These are phyloP conservation scores for Aureobasidium sp. DNA, from an alignment of 2,329 filamentous ascomycete genomes.

Conservation along the genomic window DNA sequence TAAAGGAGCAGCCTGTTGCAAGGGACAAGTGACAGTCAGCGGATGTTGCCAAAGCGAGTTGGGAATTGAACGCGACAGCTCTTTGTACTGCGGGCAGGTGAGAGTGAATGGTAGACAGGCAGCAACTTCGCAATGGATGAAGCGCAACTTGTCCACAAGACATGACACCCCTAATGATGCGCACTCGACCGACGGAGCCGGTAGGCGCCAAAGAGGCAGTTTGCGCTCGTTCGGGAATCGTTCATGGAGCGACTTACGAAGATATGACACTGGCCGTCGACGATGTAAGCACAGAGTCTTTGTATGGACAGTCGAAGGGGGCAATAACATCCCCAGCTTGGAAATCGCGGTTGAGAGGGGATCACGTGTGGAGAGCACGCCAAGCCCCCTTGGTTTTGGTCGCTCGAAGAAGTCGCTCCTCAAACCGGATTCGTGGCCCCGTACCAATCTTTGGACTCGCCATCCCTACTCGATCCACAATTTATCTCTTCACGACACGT, in stretches of 20 bases:
- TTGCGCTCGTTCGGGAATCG: not conserved
- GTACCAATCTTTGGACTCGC: not conserved
- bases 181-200: not conserved
- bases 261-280: constrained; percentile 14
- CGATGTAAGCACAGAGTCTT: constrained; percentile 3
- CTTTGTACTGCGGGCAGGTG: not conserved
- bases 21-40: not conserved
- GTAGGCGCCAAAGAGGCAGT: not conserved
- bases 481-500: not conserved
- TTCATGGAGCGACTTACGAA: constrained; percentile 6
- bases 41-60: not conserved
- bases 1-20: constrained; percentile 2
- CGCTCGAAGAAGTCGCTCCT: not conserved
- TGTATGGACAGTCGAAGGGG: constrained; percentile 13
- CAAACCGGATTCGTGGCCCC: constrained; percentile 12
- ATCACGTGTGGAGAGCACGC: not conserved
- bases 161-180: constrained; percentile 14
- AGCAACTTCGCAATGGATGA: constrained; percentile 9
- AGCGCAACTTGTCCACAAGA: constrained; percentile 16
- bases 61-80: not conserved
- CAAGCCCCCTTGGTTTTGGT: not conserved
- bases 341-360: constrained; percentile 12
- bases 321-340: constrained; percentile 15
- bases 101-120: not conserved
- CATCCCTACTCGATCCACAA: constrained; percentile 1